Percentiles rank a stretch among this genome's conserved stretches.
Conservation (phyloP, 1,139 yeast genomes). For the Zygoascus sp. region DNA sequence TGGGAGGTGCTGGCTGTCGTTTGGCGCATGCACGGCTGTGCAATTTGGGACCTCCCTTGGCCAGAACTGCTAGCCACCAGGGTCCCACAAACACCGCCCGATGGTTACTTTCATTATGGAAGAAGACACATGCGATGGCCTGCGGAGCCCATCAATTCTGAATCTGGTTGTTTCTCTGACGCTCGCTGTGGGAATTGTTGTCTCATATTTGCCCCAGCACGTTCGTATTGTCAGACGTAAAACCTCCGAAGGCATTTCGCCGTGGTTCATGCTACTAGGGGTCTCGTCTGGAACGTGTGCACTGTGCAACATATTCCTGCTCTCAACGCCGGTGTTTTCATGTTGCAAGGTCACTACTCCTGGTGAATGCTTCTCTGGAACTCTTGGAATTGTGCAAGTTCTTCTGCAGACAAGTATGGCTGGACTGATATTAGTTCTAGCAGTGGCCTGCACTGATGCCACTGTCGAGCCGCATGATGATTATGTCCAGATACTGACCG, state of each 20-base stretch:
- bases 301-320: conserved; percentile 58
- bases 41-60: neutral
- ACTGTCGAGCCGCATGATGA: conserved; percentile 26
- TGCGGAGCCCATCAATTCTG: conserved; percentile 21
- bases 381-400: conserved; percentile 66
- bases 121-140: conserved; percentile 16
- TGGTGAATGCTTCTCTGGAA: conserved; percentile 66
- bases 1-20: neutral
- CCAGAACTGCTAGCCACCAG: too few species aligned
- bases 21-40: too few species aligned
- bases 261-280: conserved; percentile 67
- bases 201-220: conserved; percentile 80
- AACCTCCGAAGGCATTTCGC: conserved; percentile 77
- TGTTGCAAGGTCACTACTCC: conserved; percentile 36
- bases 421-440: conserved; percentile 41
- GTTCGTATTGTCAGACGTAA: conserved; percentile 51
- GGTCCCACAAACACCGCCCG: neutral
- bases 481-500: conserved; percentile 23
- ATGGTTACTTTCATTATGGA: neutral
- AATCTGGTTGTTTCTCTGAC: conserved; percentile 49
- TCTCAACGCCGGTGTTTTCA: conserved; percentile 41
- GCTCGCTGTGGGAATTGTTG: conserved; percentile 62
- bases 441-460: conserved; percentile 19
- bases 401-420: conserved; percentile 66
- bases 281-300: conserved; percentile 70